Conservation (phyloP, 345 rosid species). For the Mercurialis annua region DNA sequence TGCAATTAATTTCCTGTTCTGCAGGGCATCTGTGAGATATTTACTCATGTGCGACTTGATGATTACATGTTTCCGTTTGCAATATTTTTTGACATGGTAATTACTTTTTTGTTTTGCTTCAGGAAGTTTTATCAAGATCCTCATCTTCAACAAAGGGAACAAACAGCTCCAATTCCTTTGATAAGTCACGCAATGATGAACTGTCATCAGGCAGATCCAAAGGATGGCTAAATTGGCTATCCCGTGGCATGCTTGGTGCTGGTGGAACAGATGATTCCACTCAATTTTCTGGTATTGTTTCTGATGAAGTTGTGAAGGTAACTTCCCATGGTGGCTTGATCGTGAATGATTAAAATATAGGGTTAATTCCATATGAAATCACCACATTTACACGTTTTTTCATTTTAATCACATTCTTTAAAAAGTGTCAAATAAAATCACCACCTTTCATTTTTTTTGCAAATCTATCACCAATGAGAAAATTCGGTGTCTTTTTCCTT, state of each 20-base stretch:
- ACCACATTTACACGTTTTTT: neutral
- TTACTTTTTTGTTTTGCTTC: constrained; percentile 19
- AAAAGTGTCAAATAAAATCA: too few species aligned
- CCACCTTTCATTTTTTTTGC: too few species aligned
- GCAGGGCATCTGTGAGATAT: neutral
- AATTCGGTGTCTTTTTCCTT: too few species aligned
- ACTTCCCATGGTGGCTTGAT: constrained; percentile 8
- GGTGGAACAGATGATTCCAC: constrained; percentile 92
- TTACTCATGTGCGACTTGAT: neutral
- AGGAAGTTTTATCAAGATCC: constrained; percentile 55
- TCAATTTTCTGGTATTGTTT: constrained; percentile 89
- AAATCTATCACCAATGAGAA: too few species aligned
- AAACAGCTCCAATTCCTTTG: constrained; percentile 33
- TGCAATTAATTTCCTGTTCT: neutral
- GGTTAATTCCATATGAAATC: neutral
- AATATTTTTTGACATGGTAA: constrained; percentile 3
- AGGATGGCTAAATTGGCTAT: constrained; percentile 97
- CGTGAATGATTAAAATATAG: constrained; percentile 13
- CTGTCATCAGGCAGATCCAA: constrained; percentile 52
- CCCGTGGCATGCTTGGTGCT: constrained; percentile 99
- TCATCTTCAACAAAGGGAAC: constrained; percentile 29
- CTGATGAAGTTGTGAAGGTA: constrained; percentile 96
- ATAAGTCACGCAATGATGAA: constrained; percentile 58
- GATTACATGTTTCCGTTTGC: neutral
- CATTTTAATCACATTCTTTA: too few species aligned